Conservation (phyloP, 2,329 filamentous ascomycete genomes). For the Graphilbum ipis-grandicollis region DNA sequence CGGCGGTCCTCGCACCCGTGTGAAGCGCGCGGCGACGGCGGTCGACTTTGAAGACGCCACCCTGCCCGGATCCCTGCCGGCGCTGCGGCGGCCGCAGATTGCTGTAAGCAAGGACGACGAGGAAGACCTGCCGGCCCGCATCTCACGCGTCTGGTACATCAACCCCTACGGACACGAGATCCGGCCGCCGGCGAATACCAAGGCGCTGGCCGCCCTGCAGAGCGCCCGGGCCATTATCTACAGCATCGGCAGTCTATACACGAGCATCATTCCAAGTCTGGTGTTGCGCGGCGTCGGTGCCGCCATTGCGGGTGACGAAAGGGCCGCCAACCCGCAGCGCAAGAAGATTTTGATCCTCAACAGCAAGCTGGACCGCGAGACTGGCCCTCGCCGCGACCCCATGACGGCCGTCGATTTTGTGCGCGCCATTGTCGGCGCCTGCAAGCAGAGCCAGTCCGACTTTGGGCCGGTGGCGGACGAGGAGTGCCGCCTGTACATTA, state of each 20-base stretch:
- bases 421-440: slow-evolving; percentile 58
- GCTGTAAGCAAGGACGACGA: slow-evolving; percentile 61
- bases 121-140: slow-evolving; percentile 59
- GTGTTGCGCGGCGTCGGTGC: slow-evolving; percentile 60
- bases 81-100: slow-evolving; percentile 65
- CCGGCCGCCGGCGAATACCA: slow-evolving; percentile 63
- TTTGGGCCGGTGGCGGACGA: slow-evolving; percentile 14
- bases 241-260: slow-evolving; percentile 88
- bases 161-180: slow-evolving; percentile 98
- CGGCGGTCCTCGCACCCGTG: slow-evolving; percentile 2
- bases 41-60: slow-evolving; percentile 69
- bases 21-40: slow-evolving; percentile 22
- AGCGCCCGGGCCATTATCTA: slow-evolving; percentile 59
- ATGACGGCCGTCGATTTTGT: slow-evolving; percentile 72
- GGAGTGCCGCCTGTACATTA: slow-evolving; percentile 54
- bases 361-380: slow-evolving; percentile 71
- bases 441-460: slow-evolving; percentile 45
- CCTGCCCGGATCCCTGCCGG: slow-evolving; percentile 63
- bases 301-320: slow-evolving; percentile 29
- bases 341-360: slow-evolving; percentile 78
- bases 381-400: slow-evolving; percentile 46
- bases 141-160: slow-evolving; percentile 86
- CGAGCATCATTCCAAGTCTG: slow-evolving; percentile 68
- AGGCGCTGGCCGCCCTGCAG: slow-evolving; percentile 52
- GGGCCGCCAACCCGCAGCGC: slow-evolving; percentile 50